phyloP scores from a whole-genome alignment of 164 flowering plant genomes.

The Pachysandra terminalis region DNA sequence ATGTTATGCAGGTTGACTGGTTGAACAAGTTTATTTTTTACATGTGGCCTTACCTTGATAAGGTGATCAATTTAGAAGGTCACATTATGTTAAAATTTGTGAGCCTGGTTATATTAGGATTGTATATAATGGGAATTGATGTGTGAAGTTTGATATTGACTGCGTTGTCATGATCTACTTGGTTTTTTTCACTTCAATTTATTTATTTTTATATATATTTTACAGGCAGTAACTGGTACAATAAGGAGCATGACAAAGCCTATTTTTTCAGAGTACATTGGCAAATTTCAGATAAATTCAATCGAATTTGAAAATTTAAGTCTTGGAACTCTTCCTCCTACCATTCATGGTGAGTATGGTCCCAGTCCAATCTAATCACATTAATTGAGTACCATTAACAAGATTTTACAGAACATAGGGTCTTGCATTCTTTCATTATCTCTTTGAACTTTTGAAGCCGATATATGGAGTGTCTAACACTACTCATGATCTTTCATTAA shows the following conservation, averaged over 20 bases:
- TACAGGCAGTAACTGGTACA: slow-evolving; percentile 56
- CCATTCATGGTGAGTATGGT: slow-evolving; percentile 48
- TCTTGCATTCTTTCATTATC: no score
- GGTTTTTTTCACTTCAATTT: not conserved
- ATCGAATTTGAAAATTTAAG: slow-evolving; percentile 56
- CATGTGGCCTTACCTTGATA: slow-evolving; percentile 83
- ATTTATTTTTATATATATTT: not conserved
- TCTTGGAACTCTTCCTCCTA: slow-evolving; percentile 82
- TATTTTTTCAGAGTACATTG: slow-evolving; percentile 64
- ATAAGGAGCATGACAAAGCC: slow-evolving; percentile 50
- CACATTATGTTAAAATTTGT: not conserved
- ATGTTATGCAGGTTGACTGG: slow-evolving; percentile 75
- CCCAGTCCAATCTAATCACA: not conserved
- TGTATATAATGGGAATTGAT: not conserved
- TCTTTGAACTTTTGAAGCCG: no score
- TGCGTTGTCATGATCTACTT: not conserved
- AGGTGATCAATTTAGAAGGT: slow-evolving; percentile 30
- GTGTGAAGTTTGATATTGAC: not conserved
- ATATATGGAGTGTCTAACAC: no score
- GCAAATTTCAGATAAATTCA: slow-evolving; percentile 51
- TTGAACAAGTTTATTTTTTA: slow-evolving; percentile 56
- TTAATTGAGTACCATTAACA: not conserved
- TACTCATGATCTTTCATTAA: no score
- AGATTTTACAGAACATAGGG: no score
- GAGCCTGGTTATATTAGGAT: no score